These are phyloP conservation scores for Thelonectria blattea DNA, from an alignment of 2,329 filamentous ascomycete genomes.

Conservation along the genomic window DNA sequence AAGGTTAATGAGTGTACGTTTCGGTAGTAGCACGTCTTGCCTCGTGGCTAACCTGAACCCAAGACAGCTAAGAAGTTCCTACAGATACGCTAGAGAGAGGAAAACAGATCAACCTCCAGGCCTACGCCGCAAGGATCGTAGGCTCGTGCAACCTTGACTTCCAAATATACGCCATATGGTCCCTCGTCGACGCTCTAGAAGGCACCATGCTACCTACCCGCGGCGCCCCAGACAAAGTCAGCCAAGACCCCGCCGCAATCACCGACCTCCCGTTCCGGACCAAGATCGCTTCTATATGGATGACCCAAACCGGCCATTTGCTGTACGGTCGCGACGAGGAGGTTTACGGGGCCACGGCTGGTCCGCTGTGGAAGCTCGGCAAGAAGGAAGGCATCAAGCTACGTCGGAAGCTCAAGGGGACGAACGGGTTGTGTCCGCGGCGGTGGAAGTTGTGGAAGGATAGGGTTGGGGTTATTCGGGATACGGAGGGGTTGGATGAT, in stretches of 20 bases:
- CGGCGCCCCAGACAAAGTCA: constrained; percentile 22
- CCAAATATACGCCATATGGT: constrained; percentile 23
- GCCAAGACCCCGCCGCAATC: constrained; percentile 13
- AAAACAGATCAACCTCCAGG: constrained; percentile 15
- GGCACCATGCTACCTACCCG: constrained; percentile 22
- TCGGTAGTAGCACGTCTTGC: too few species aligned
- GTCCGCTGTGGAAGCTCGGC: constrained; percentile 25
- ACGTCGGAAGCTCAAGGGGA: constrained; percentile 23
- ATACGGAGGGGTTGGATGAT: constrained; percentile 14
- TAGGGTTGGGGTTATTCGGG: constrained; percentile 21
- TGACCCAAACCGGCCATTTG: constrained; percentile 11
- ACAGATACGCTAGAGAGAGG: too few species aligned
- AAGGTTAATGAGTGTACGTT: too few species aligned
- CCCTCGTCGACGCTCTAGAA: constrained; percentile 25
- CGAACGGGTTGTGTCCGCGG: constrained; percentile 21
- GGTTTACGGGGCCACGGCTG: constrained; percentile 21
- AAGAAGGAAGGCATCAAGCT: constrained; percentile 26
- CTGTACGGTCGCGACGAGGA: constrained; percentile 25
- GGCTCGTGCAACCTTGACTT: constrained; percentile 2
- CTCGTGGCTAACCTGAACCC: too few species aligned
- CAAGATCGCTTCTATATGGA: constrained; percentile 17
- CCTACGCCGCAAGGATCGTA: constrained; percentile 17
- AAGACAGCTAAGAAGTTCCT: too few species aligned
- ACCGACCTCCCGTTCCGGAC: constrained; percentile 17
- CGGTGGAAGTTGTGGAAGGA: constrained; percentile 31